Percentiles rank a stretch among this genome's conserved stretches.
Conservation (phyloP, 1,139 yeast genomes). For the Suhomyces taliae region DNA sequence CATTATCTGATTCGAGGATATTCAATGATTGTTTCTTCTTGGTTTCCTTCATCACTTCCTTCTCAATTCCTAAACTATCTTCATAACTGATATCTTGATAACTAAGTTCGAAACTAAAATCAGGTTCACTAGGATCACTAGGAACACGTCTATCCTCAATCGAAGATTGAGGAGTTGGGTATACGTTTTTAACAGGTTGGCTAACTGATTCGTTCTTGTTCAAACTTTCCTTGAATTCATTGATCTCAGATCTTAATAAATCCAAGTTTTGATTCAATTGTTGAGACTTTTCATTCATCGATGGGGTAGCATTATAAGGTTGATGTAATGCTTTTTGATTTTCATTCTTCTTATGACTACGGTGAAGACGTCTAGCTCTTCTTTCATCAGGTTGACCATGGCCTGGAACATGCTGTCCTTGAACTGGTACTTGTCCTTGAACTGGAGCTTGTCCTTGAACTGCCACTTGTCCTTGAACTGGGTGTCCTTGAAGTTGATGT, state of each 20-base stretch:
- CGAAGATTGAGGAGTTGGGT: neutral
- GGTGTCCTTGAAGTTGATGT: neutral
- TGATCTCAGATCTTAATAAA: conserved; percentile 43
- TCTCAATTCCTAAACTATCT: conserved; percentile 42
- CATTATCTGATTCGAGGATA: conserved; percentile 4
- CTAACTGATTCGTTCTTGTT: conserved; percentile 24
- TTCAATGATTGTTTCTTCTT: neutral
- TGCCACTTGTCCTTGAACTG: conserved; percentile 1
- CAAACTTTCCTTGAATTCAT: conserved; percentile 48
- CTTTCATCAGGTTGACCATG: conserved; percentile 3
- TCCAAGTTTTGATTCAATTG: conserved; percentile 47
- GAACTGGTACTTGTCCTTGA: conserved; percentile 4
- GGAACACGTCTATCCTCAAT: neutral
- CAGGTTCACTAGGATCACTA: conserved; percentile 20
- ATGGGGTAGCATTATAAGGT: conserved; percentile 17
- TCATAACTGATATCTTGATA: conserved; percentile 44
- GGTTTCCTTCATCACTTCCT: conserved; percentile 22
- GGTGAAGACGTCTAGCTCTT: conserved; percentile 17
- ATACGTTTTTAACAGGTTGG: neutral
- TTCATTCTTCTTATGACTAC: conserved; percentile 13
- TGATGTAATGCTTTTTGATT: conserved; percentile 13
- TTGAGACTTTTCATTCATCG: conserved; percentile 25
- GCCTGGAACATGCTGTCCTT: conserved; percentile 4
- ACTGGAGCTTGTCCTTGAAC: neutral
- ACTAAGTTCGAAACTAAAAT: conserved; percentile 43